A percentile compares a stretch with the other conserved stretches of the same genome.
Conservation (phyloP, 352 stramenopile genomes). For the Globisporangium apiculatum region DNA sequence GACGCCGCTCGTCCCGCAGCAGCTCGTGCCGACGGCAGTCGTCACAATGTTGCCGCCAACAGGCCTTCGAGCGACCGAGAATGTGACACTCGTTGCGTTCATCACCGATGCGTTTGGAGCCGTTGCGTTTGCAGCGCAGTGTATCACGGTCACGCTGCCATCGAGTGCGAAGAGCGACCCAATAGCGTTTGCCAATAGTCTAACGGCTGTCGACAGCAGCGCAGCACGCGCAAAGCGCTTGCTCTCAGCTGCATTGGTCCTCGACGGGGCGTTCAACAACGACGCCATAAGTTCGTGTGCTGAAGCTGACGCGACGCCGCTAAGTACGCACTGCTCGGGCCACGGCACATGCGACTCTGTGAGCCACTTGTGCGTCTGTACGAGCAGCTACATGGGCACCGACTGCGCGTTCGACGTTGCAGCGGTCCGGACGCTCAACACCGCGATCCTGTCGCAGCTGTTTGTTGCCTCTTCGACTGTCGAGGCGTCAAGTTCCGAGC, state of each 20-base stretch:
- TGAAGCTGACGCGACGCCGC: background rate
- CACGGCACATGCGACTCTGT: conserved; percentile 25
- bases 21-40: conserved; percentile 23
- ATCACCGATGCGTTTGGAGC: conserved; percentile 40
- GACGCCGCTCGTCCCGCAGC: conserved; percentile 30
- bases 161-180: conserved; percentile 24
- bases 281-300: conserved; percentile 6
- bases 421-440: conserved; percentile 29
- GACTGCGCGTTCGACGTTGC: conserved; percentile 32
- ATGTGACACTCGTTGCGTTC: conserved; percentile 48
- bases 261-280: conserved; percentile 28
- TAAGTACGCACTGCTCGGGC: conserved; percentile 16
- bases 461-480: conserved; percentile 14
- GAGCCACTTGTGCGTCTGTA: conserved; percentile 24
- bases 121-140: conserved; percentile 24
- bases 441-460: conserved; percentile 38
- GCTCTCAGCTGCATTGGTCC: conserved; percentile 35
- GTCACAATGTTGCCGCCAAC: conserved; percentile 40
- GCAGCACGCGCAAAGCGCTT: conserved; percentile 22
- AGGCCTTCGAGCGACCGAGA: conserved; percentile 17
- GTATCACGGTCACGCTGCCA: conserved; percentile 34
- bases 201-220: conserved; percentile 17
- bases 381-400: conserved; percentile 30
- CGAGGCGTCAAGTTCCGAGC: conserved; percentile 34
- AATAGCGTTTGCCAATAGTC: conserved; percentile 23